These are phyloP conservation scores for Amphibolis antarctica DNA, from an alignment of 106 monocot species.

Conservation along the genomic window DNA sequence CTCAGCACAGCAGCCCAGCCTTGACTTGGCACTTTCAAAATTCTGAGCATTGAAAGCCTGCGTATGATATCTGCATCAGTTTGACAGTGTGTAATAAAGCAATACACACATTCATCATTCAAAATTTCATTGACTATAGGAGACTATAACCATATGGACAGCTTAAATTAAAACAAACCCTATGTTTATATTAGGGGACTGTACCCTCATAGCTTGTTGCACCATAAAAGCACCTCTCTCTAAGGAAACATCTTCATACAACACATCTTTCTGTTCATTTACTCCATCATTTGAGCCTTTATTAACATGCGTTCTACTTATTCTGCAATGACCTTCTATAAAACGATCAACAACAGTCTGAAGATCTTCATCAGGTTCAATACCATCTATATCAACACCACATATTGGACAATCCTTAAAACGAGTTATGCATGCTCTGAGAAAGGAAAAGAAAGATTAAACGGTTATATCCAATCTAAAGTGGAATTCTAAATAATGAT, in stretches of 20 bases:
- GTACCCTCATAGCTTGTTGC: slow-evolving; percentile 97
- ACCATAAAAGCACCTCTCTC: slow-evolving; percentile 90
- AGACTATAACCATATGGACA: not conserved
- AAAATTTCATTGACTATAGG: not conserved
- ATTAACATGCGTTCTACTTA: slow-evolving; percentile 54
- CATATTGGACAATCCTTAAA: slow-evolving; percentile 95
- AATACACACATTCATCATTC: not conserved
- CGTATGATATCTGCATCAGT: slow-evolving; percentile 4
- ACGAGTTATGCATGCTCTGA: slow-evolving; percentile 69
- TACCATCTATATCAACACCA: slow-evolving; percentile 88
- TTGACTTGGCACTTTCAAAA: slow-evolving; percentile 80
- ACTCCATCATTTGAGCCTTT: slow-evolving; percentile 21
- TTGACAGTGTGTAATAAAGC: not conserved
- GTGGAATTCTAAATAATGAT: not conserved
- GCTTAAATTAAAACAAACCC: not conserved
- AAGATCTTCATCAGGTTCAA: slow-evolving; percentile 80
- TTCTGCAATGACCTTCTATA: slow-evolving; percentile 94
- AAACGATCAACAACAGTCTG: slow-evolving; percentile 72
- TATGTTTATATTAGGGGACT: slow-evolving; percentile 3
- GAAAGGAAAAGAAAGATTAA: not conserved
- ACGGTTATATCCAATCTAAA: not conserved
- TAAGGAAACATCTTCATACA: slow-evolving; percentile 93
- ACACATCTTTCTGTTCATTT: slow-evolving; percentile 53
- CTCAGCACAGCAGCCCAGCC: slow-evolving; percentile 68
- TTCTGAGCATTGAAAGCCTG: slow-evolving; percentile 87